A percentile compares a stretch with the other conserved stretches of the same genome.
phyloP scores from a whole-genome alignment of 2,329 filamentous ascomycete genomes.

The Sporothrix sp. region DNA sequence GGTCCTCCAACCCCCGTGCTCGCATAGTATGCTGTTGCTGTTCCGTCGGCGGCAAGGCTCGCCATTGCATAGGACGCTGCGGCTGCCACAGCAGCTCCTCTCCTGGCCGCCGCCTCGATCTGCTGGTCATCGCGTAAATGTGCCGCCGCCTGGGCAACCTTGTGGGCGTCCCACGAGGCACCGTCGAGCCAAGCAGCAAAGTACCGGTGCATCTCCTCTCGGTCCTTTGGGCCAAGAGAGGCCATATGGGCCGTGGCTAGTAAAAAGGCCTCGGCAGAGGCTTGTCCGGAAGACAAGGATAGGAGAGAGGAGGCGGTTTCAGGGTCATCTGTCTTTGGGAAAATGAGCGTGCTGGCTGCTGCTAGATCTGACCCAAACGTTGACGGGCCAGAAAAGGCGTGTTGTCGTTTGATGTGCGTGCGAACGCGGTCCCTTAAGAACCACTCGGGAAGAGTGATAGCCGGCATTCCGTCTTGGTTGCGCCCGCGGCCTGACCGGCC shows the following conservation, averaged over 20 bases:
- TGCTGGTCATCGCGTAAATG: constrained; percentile 2
- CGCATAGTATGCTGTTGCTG: not conserved
- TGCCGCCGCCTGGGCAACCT: constrained; percentile 6
- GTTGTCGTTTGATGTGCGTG: constrained; percentile 16
- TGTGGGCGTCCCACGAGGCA: constrained; percentile 13
- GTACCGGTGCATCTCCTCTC: constrained; percentile 14
- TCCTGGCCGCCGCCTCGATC: constrained; percentile 7
- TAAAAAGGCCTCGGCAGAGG: not conserved
- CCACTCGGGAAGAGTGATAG: constrained; percentile 44
- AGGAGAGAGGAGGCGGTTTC: not conserved
- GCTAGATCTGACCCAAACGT: constrained; percentile 17
- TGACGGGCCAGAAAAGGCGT: constrained; percentile 21
- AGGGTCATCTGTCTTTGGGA: not conserved
- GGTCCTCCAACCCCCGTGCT: too few relatives aligned
- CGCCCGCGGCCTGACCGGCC: not conserved
- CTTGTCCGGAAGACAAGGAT: not conserved
- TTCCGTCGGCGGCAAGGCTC: not conserved
- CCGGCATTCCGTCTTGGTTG: constrained; percentile 27
- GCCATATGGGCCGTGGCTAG: constrained; percentile 5
- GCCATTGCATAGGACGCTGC: constrained; percentile 11
- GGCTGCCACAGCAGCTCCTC: constrained; percentile 9
- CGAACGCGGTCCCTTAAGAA: constrained; percentile 46
- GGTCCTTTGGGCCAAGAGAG: constrained; percentile 13
- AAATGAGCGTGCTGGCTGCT: constrained; percentile 12
- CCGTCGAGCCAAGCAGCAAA: constrained; percentile 11